phyloP scores from a whole-genome alignment of 106 monocot genomes.

The Agapanthus africanus region DNA sequence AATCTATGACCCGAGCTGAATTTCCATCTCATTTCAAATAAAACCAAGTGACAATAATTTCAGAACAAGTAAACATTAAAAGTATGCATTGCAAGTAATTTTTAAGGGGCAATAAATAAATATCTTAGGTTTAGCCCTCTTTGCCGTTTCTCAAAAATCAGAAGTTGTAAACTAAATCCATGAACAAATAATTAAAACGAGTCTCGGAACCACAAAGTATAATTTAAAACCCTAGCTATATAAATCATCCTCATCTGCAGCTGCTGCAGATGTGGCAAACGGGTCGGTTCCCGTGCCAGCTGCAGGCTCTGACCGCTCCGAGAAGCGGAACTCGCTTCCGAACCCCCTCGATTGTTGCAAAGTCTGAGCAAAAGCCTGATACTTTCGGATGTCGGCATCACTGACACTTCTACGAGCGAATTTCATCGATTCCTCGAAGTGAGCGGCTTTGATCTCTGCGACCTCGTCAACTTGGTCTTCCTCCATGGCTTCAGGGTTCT shows the following conservation, averaged over 20 bases:
- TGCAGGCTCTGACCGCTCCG: conserved; percentile 42
- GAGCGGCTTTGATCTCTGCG: conserved; percentile 60
- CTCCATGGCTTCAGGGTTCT: conserved; percentile 60
- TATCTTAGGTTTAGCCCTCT: no score
- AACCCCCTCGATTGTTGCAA: conserved; percentile 72
- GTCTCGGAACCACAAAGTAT: no score
- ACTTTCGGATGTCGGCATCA: conserved; percentile 70
- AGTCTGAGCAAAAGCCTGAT: conserved; percentile 76
- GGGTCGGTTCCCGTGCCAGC: conserved; percentile 30
- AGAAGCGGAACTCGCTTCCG: conserved; percentile 67
- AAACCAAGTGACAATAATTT: no score
- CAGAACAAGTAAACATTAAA: no score
- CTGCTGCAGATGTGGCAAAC: conserved; percentile 32
- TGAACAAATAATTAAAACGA: no score
- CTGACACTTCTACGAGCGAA: conserved; percentile 62
- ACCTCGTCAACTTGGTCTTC: conserved; percentile 61
- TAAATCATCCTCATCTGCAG: conserved; percentile 62
- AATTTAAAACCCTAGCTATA: conserved; percentile 29
- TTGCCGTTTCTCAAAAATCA: no score
- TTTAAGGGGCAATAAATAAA: no score
- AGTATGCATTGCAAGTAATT: no score
- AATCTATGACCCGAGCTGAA: no score
- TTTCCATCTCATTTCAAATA: no score
- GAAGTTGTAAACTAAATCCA: no score
- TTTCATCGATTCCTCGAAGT: conserved; percentile 82